Base-by-base conservation (phyloP, 495 filamentous ascomycete species). In the Cudoniella acicularis region DNA sequence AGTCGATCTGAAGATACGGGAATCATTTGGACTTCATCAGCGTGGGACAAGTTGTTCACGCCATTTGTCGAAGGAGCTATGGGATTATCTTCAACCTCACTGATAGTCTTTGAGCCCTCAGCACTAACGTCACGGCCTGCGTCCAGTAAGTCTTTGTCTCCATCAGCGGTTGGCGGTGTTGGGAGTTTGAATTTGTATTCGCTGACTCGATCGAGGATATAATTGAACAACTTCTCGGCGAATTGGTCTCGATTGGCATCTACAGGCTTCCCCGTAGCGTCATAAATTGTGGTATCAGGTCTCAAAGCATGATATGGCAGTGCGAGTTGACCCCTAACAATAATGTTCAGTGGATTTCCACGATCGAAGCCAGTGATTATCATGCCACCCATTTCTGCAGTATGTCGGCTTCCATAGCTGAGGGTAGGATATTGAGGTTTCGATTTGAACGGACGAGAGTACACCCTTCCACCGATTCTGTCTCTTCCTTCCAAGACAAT, bases 311-410 rank as follows among this genome's bases (percentile, higher is more conserved):
- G 90, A 70, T 96, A 96, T 22, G 83, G 85, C 25, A 99, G 80
- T 17, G 87, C 92, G 50, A 99, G 78, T 71, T 99, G 94, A 21
- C 90, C 91, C 55, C 94, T 85, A 63, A 98, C 85, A 53, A 99
- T 83, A 56, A 89, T 84, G 67, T 94, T 91, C 61, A 99, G 71
- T 16, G 94, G 94, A 69, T 99, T 99, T 1, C 94, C 94, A 67
- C 88, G 84, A 57, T 97, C 91, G 66, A 97, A 99, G 1, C 94
- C 94, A 25, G 94, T 96, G 61, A 99, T 90, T 50, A 99, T 97
- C 73, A 96, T 94, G 17, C 95, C 94, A 40, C 94, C 94, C 81
- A 96, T 89, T 68, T 99, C 94, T 48, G 89, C 94, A 16, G 92
- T 96, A 57, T 85, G 88, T n/a, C 83, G 73, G 45, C 77, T 73